Evolutionary conservation across 371 early-diverging fungal genomes (phyloP), one percentile per base, ranked within the genome.

Genomic region (Zopfochytrium polystomum): DNA sequence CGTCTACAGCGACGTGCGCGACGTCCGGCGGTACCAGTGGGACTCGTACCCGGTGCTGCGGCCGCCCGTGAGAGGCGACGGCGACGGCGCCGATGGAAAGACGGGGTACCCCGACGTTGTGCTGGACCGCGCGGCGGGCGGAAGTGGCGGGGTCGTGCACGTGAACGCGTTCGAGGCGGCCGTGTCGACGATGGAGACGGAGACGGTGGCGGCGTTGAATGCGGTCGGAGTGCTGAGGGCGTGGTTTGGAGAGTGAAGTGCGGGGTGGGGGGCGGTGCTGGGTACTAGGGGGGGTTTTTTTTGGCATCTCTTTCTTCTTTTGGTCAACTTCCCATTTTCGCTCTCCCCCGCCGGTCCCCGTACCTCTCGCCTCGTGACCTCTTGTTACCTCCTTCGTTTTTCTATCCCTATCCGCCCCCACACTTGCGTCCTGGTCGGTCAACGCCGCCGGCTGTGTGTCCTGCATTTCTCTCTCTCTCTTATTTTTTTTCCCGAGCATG

Each of bases 1-100:
- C 60, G 77, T 87, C 60, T 89, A 87, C 55, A 82, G 82, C 11
- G 58, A 69, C 0, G 44, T 69, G 6, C 33, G 55, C 4, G 76
- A 80, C 0, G 77, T 77, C 13, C 73, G 72, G 44, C 72, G 73
- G 29, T 81, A 82, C 55, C 70, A 59, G 23, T 89, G 89, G 89
- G 77, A 84, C 30, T 82, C 87, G 3, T 89, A 87, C 45, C 89
- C 89, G 6, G 45, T 69, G 13, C 58, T 89, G 3, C 32, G 55
- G 11, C 84, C 65, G 6, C 43, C 13, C 52, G n/a, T 0, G 7
- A 20, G 18, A 22, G 58, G 38, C 27, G 29, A 57, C 13, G 13
- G 7, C 4, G n/a, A 47, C 5, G 44, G 44, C 30, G n/a, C 53
- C 2, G 51, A 55, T 7, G 30, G 55, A 6, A 9, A 25, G 38